A percentile compares a stretch with the other conserved stretches of the same genome.
Conservation (phyloP, 257 asterid genomes). For the Fraxinus pennsylvanica region DNA sequence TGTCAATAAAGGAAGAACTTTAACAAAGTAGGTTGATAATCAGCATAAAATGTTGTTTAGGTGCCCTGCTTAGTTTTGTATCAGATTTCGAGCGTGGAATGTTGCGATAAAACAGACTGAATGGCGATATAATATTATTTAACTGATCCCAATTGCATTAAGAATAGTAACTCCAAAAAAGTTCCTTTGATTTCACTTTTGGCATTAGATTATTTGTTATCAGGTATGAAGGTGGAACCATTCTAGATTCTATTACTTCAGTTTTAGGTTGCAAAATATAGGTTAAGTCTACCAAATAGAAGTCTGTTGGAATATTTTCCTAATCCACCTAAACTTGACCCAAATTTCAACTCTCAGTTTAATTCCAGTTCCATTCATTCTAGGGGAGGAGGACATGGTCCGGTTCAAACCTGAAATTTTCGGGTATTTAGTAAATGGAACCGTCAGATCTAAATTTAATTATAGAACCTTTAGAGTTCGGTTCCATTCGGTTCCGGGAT, state of each 20-base stretch:
- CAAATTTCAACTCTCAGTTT: constrained; percentile 28
- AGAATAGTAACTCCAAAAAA: not conserved
- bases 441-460: too few species aligned
- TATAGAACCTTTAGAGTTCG: too few species aligned
- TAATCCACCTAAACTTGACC: constrained; percentile 29
- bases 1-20: not conserved
- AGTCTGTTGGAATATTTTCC: not conserved
- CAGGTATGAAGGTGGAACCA: not conserved
- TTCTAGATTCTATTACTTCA: not conserved
- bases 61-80: too few species aligned
- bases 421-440: too few species aligned
- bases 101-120: too few species aligned
- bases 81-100: too few species aligned
- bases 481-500: too few species aligned
- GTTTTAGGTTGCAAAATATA: not conserved
- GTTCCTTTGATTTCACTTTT: not conserved
- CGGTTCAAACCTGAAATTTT: too few species aligned
- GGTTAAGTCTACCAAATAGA: not conserved
- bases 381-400: too few species aligned
- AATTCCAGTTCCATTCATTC: not conserved
- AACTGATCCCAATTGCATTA: too few species aligned
- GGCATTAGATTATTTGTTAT: not conserved
- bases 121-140: too few species aligned
- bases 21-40: not conserved
- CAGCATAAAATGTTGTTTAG: too few species aligned